Percentiles rank a stretch among this genome's conserved stretches.
phyloP scores from a whole-genome alignment of 2,329 filamentous ascomycete genomes.

The Shiraia sp. region DNA sequence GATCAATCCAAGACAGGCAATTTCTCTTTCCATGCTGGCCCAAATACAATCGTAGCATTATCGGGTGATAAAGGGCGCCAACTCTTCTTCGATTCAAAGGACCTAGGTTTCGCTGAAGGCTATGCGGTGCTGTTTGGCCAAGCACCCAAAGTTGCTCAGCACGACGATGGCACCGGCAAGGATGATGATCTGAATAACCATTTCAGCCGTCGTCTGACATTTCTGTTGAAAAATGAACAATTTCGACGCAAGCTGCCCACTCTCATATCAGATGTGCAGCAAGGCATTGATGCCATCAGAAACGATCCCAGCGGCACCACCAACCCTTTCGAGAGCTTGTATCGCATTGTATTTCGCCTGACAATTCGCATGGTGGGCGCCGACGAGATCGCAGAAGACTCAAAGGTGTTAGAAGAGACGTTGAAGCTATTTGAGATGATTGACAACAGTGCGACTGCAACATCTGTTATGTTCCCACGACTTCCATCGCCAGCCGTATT shows the following conservation, averaged over 20 bases:
- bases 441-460: constrained; percentile 49
- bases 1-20: constrained; percentile 45
- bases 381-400: constrained; percentile 57
- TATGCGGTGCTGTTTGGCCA: constrained; percentile 36
- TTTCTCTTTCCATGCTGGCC: constrained; percentile 56
- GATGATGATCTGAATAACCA: constrained; percentile 20
- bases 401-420: constrained; percentile 47
- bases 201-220: constrained; percentile 25
- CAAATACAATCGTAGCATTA: constrained; percentile 51
- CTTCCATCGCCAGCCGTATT: constrained; percentile 53
- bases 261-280: constrained; percentile 48
- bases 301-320: constrained; percentile 44
- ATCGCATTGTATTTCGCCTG: constrained; percentile 59
- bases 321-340: constrained; percentile 60
- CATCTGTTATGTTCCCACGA: constrained; percentile 58
- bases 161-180: constrained; percentile 11
- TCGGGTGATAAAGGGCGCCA: constrained; percentile 49
- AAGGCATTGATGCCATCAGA: constrained; percentile 45
- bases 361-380: constrained; percentile 61
- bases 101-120: constrained; percentile 51
- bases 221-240: constrained; percentile 31
- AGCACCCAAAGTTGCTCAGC: constrained; percentile 14
- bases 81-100: constrained; percentile 52
- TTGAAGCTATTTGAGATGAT: constrained; percentile 54
- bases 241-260: constrained; percentile 42